Evolutionary conservation across 1,139 yeast species (phyloP), one percentile per base, ranked within the genome.

Genomic region (Wickerhamomyces sp.): DNA sequence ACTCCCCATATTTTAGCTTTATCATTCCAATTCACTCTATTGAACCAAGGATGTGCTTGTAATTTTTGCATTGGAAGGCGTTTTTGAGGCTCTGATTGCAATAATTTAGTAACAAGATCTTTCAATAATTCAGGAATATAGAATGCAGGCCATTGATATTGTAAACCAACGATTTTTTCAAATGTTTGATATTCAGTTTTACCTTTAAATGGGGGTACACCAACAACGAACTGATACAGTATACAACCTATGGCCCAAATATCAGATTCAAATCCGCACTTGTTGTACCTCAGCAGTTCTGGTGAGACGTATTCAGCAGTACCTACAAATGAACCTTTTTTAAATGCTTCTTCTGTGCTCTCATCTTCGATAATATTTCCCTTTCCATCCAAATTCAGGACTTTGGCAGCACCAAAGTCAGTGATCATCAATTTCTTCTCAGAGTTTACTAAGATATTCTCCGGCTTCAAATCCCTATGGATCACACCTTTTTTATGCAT

Each of bases 241-340:
- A 85, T 82, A 59, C 95, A 85, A 0, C 94, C 95, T 47, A 82
- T 62, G 0, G 94, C 92, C 95, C 95, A 85, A 24, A 81, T 63
- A 61, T 82, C 95, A 35, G 89, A 80, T 20, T 83, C 82, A 51
- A 76, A 80, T 13, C 87, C 85, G 57, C 89, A 81, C 48, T 78
- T 76, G 53, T 84, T 84, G 52, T 68, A 72, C 41, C 80, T 78
- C 37, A 85, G 62, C 28, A 85, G 59, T 54, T 85, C 95, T 0
- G 99, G 99, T 0, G 96, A 84, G 8, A 94, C 98, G 54, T 84
- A 84, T 48, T 74, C 79, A 3, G 79, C 79, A 0, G 99, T 92
- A 0, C 95, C 94, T 6, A 84, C 95, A 63, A 84, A 84, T 0
- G 90, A 82, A 14, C 79, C 48, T 68, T 38, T 66, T 65, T 49